A percentile compares a stretch with the other conserved stretches of the same genome.
Conservation (phyloP, 2,329 filamentous ascomycete genomes). For the Fusarium nygamai region DNA sequence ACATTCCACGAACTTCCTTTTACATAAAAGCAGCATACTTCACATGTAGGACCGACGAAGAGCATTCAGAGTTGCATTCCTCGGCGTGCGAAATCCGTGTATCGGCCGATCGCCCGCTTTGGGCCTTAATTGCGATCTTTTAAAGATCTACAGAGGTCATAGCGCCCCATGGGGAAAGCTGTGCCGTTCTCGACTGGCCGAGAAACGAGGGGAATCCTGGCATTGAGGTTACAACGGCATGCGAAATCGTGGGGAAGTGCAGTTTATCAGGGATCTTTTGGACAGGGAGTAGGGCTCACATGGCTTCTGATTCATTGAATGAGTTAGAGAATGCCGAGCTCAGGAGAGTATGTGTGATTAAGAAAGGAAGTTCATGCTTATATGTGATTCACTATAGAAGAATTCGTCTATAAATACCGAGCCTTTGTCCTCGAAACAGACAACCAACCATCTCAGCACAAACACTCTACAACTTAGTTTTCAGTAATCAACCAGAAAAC, state of each 20-base stretch:
- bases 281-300: neutral
- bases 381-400: neutral
- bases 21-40: neutral
- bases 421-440: neutral
- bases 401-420: neutral
- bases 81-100: constrained; percentile 11
- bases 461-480: neutral
- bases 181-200: neutral
- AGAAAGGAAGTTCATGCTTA: neutral
- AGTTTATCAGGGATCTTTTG: neutral
- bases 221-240: neutral
- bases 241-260: neutral
- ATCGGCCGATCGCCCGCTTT: constrained; percentile 19
- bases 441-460: neutral
- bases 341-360: neutral
- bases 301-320: neutral
- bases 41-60: constrained; percentile 14
- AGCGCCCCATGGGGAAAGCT: constrained; percentile 18
- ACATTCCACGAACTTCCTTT: neutral
- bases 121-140: neutral
- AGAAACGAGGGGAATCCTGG: neutral
- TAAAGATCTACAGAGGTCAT: constrained; percentile 19
- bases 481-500: neutral
- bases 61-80: constrained; percentile 4
- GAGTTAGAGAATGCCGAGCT: neutral